Evolutionary conservation across 805 yeast genomes (phyloP).

Genomic region (Ogataea minuta): DNA sequence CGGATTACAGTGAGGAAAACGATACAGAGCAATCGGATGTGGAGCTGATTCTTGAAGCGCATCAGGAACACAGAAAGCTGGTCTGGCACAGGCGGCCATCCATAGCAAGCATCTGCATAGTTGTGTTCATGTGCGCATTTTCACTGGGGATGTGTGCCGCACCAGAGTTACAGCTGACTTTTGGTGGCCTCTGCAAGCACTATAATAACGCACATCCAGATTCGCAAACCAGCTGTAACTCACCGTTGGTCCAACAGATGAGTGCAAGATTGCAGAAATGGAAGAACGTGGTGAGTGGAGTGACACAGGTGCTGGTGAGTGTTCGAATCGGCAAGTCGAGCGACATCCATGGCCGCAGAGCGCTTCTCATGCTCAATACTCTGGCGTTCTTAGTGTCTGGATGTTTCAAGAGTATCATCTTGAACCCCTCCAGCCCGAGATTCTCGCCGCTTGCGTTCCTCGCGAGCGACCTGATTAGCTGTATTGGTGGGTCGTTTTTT

Average conservation of each 20-base stretch:
- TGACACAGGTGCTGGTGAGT: constrained; percentile 49
- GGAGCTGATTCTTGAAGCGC: constrained; percentile 49
- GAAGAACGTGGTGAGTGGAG: constrained; percentile 39
- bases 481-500: constrained; percentile 62
- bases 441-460: constrained; percentile 41
- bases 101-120: constrained; percentile 44
- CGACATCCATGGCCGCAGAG: constrained; percentile 62
- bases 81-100: constrained; percentile 62
- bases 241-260: constrained; percentile 39
- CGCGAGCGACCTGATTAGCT: constrained; percentile 42
- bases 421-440: constrained; percentile 19
- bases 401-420: constrained; percentile 13
- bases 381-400: constrained; percentile 17
- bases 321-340: constrained; percentile 64
- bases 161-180: constrained; percentile 36
- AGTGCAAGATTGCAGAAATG: constrained; percentile 51
- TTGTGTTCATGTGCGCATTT: constrained; percentile 43
- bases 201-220: constrained; percentile 17
- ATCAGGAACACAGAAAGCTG: constrained; percentile 35
- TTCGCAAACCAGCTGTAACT: constrained; percentile 32
- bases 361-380: constrained; percentile 38
- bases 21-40: constrained; percentile 39
- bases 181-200: constrained; percentile 40
- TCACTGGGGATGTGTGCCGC: constrained; percentile 40
- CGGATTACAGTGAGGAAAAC: constrained; percentile 25